Evolutionary conservation across 1,284 basidiomycete genomes (phyloP).

Genomic region (Inonotus hispidus): DNA sequence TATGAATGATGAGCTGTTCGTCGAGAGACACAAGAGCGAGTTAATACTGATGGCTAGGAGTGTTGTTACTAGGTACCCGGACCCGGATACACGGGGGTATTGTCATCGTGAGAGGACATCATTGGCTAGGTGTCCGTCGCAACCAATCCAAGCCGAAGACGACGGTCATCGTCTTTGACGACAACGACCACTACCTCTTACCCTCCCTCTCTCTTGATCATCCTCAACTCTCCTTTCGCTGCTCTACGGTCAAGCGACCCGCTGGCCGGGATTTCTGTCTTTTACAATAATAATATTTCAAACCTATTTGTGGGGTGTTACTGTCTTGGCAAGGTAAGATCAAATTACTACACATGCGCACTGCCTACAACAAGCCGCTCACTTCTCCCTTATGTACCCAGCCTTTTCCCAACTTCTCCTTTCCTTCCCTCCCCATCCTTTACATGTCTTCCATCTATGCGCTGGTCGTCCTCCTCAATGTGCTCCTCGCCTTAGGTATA

Average conservation of each 20-base stretch:
- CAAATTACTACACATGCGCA: neutral
- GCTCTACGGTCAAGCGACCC: constrained; percentile 3
- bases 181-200: constrained; percentile 1
- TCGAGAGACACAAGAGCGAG: neutral
- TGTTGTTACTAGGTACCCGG: neutral
- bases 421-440: neutral
- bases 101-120: neutral
- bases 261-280: neutral
- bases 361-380: neutral
- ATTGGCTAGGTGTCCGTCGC: neutral
- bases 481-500: constrained; percentile 7
- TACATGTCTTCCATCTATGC: constrained; percentile 17
- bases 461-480: constrained; percentile 24
- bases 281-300: neutral
- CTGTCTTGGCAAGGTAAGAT: constrained; percentile 2
- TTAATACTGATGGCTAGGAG: neutral
- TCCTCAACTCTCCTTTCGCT: neutral
- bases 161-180: neutral
- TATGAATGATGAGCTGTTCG: neutral
- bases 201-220: neutral
- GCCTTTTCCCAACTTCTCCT: neutral
- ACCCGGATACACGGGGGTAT: neutral
- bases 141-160: neutral
- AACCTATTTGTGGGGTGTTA: neutral
- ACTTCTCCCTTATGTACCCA: neutral